phyloP scores from a whole-genome alignment of 257 asterid genomes.

The Datura wrightii region DNA sequence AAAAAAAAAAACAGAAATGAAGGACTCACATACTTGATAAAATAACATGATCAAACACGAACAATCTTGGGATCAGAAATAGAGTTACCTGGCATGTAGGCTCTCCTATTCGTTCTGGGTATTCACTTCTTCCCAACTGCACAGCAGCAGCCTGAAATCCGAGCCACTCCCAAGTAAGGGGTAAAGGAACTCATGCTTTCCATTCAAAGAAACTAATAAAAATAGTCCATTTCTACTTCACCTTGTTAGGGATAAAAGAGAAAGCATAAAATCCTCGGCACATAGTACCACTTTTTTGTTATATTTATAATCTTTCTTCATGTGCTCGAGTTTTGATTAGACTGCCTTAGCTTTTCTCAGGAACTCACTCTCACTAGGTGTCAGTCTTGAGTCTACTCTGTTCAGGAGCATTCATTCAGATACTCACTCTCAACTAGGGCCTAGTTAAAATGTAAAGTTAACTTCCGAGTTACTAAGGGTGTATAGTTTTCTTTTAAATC shows the following conservation, averaged over 20 bases:
- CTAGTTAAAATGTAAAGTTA: background rate
- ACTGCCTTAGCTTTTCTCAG: background rate
- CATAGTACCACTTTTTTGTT: background rate
- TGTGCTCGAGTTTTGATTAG: background rate
- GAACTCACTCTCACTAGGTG: slow-evolving; percentile 2
- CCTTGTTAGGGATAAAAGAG: background rate
- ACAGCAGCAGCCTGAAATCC: slow-evolving; percentile 39
- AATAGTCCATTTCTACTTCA: background rate
- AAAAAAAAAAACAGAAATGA: background rate
- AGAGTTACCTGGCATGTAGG: slow-evolving; percentile 77
- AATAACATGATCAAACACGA: slow-evolving; percentile 21
- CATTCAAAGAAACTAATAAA: background rate
- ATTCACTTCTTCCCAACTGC: slow-evolving; percentile 60
- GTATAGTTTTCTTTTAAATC: background rate
- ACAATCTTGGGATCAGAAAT: slow-evolving; percentile 5
- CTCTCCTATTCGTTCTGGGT: slow-evolving; percentile 85
- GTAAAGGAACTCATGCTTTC: background rate
- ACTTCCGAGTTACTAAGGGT: background rate
- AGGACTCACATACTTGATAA: background rate
- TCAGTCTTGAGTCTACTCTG: background rate
- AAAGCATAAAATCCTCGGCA: background rate
- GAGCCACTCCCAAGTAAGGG: background rate
- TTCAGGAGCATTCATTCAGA: no score
- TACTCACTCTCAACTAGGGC: background rate
- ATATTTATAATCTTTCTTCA: background rate